Evolutionary conservation across 192 early-diverging fungal genomes (phyloP).

Genomic region (Backusella tuberculispora): DNA sequence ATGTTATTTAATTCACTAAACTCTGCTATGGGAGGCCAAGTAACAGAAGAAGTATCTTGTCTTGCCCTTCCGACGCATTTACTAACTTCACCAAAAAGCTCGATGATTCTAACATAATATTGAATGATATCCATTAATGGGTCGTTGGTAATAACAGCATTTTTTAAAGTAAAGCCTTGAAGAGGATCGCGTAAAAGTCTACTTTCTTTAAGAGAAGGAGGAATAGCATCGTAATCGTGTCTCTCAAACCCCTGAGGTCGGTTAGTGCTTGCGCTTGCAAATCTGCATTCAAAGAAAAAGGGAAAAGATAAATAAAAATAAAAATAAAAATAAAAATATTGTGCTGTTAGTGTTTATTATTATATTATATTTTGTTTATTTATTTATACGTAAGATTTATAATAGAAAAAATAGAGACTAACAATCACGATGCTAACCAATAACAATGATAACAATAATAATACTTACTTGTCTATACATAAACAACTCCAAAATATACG

Average conservation of each 20-base stretch:
- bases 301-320: no score
- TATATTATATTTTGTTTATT: neutral
- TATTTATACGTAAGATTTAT: neutral
- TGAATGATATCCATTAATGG: constrained; percentile 27
- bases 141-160: constrained; percentile 22
- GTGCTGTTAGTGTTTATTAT: neutral
- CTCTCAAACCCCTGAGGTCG: constrained; percentile 54
- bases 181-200: constrained; percentile 27
- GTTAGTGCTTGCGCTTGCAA: constrained; percentile 41
- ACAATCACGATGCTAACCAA: neutral
- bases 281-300: constrained; percentile 23
- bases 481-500: constrained; percentile 59
- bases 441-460: neutral
- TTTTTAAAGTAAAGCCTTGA: constrained; percentile 22
- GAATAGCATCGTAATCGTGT: constrained; percentile 44
- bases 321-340: constrained; percentile 9
- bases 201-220: constrained; percentile 27
- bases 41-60: neutral
- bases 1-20: constrained; percentile 22
- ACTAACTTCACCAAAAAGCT: constrained; percentile 40
- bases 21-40: constrained; percentile 37
- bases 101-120: constrained; percentile 20
- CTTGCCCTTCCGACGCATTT: constrained; percentile 30
- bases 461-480: constrained; percentile 49
- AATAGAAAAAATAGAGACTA: neutral